phyloP scores from a whole-genome alignment of 2,329 filamentous ascomycete genomes.

The Akanthomyces lecanii region DNA sequence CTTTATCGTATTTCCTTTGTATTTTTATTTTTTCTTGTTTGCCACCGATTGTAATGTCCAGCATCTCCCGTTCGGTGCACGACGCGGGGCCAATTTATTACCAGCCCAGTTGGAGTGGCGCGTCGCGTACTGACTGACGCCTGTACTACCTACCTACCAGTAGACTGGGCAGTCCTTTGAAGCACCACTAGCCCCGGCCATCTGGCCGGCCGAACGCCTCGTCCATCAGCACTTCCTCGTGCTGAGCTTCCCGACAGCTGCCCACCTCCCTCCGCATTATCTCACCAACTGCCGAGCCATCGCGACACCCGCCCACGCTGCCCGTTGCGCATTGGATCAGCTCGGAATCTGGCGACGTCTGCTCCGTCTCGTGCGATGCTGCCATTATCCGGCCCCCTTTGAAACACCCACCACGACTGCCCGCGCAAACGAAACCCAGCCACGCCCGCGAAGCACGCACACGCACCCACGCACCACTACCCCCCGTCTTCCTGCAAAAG shows the following conservation, averaged over 20 bases:
- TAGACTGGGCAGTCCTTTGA: background rate
- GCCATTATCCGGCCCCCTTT: conserved; percentile 10
- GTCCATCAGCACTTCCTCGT: conserved; percentile 3
- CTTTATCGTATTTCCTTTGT: background rate
- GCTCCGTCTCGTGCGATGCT: conserved; percentile 11
- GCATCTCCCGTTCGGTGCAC: background rate
- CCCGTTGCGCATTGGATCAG: conserved; percentile 2
- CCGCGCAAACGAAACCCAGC: conserved; percentile 9
- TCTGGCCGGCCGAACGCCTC: conserved; percentile 5
- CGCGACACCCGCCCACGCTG: conserved; percentile 2
- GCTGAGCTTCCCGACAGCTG: conserved; percentile 4
- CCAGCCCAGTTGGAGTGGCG: conserved; percentile 4
- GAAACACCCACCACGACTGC: conserved; percentile 2
- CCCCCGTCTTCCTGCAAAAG: background rate
- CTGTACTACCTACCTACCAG: background rate
- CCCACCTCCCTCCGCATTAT: conserved; percentile 14
- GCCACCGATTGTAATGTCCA: background rate
- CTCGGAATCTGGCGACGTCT: background rate
- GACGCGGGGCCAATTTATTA: conserved; percentile 6
- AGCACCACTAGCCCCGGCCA: background rate
- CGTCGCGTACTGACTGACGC: conserved; percentile 1
- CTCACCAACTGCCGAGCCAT: conserved; percentile 8
- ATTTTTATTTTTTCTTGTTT: background rate
- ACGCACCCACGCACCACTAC: background rate
- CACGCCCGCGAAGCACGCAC: background rate